These are phyloP conservation scores for Scheffersomyces illinoinensis DNA, from an alignment of 1,139 yeast genomes.

Conservation along the genomic window DNA sequence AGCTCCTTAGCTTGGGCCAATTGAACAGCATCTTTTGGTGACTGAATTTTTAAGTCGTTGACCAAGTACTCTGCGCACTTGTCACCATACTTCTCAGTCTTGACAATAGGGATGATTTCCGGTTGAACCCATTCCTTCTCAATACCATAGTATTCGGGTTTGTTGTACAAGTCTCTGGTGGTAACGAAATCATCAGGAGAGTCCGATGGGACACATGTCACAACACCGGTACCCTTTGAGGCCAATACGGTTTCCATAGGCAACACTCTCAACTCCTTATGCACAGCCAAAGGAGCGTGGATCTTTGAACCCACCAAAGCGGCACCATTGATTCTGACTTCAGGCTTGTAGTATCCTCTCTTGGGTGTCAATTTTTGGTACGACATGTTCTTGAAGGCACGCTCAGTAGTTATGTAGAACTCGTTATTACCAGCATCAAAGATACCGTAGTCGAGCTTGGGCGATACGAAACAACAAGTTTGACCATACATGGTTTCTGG, in stretches of 20 bases:
- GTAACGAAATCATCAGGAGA: slow-evolving; percentile 97
- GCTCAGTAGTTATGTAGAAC: slow-evolving; percentile 85
- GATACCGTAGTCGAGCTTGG: slow-evolving; percentile 88
- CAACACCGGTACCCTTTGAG: slow-evolving; percentile 97
- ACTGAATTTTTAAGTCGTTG: slow-evolving; percentile 84
- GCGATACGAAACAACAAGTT: slow-evolving; percentile 96
- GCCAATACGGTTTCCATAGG: slow-evolving; percentile 99
- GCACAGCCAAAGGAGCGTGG: slow-evolving; percentile 77
- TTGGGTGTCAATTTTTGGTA: slow-evolving; percentile 90
- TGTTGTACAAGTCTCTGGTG: slow-evolving; percentile 76
- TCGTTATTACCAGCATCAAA: slow-evolving; percentile 81
- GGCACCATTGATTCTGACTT: slow-evolving; percentile 64
- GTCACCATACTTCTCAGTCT: slow-evolving; percentile 86
- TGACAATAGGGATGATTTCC: slow-evolving; percentile 72
- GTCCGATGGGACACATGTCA: slow-evolving; percentile 97
- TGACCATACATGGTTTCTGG: slow-evolving; percentile 99
- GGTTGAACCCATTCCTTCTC: slow-evolving; percentile 83
- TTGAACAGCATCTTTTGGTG: slow-evolving; percentile 88
- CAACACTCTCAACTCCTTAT: slow-evolving; percentile 73
- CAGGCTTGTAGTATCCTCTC: slow-evolving; percentile 75
- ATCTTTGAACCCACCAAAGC: slow-evolving; percentile 83
- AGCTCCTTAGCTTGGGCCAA: slow-evolving; percentile 91
- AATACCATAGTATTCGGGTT: slow-evolving; percentile 88
- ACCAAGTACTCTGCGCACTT: slow-evolving; percentile 84
- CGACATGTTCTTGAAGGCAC: slow-evolving; percentile 98